Conservation (phyloP, 176 grass and related monocot genomes). For the Saccharum spontaneum region DNA sequence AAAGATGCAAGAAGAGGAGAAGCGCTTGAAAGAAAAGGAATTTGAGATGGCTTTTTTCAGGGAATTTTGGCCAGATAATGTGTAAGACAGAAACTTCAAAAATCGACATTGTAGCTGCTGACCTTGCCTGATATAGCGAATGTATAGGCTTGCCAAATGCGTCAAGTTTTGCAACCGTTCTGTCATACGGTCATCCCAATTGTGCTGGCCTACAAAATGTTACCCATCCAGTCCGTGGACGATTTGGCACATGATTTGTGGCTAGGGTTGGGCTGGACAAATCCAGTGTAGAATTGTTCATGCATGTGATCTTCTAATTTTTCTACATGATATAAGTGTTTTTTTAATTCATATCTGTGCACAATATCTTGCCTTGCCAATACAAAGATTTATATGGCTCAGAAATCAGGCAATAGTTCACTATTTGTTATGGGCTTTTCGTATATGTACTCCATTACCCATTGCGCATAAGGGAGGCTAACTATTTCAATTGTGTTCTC, state of each 20-base stretch:
- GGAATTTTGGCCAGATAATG: slow-evolving; percentile 98
- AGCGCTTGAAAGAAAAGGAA: slow-evolving; percentile 80
- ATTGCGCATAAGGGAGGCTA: not conserved
- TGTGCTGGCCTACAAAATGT: not conserved
- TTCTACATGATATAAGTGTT: not conserved
- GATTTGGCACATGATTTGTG: not conserved
- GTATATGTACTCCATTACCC: not conserved
- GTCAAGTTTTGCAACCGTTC: not conserved
- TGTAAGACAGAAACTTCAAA: slow-evolving; percentile 33
- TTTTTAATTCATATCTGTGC: not conserved
- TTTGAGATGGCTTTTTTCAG: slow-evolving; percentile 86
- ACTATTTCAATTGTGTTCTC: not conserved
- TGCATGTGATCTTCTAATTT: not conserved
- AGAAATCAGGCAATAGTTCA: not conserved
- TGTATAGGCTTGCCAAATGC: slow-evolving; percentile 28
- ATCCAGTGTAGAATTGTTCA: not conserved
- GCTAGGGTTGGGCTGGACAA: not conserved
- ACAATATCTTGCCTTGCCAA: not conserved
- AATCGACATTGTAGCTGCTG: not conserved
- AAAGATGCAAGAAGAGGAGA: slow-evolving; percentile 90
- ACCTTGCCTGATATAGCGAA: not conserved
- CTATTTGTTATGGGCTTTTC: not conserved
- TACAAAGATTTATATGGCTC: not conserved
- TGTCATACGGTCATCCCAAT: not conserved
- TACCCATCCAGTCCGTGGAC: not conserved